Conservation (phyloP, 2,329 filamentous ascomycete species). For the Pseudogymnoascus sp. region DNA sequence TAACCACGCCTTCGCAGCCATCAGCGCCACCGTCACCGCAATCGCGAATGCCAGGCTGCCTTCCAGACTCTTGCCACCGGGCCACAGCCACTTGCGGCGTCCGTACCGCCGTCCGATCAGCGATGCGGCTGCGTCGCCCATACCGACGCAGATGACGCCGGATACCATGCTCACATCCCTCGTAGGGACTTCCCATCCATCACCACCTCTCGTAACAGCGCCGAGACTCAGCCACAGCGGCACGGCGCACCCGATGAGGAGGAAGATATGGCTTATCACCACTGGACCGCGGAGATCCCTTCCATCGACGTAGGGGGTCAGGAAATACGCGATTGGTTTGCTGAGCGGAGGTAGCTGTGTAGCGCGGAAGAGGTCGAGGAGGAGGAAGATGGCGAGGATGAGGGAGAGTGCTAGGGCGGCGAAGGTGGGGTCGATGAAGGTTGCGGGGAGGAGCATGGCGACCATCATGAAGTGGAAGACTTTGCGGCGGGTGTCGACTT, state of each 20-base stretch:
- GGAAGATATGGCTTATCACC: constrained; percentile 91
- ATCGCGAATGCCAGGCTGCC: constrained; percentile 72
- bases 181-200: constrained; percentile 65
- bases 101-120: constrained; percentile 83
- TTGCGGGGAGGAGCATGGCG: constrained; percentile 81
- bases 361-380: constrained; percentile 82
- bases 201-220: constrained; percentile 51
- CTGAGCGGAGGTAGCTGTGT: constrained; percentile 87
- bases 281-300: constrained; percentile 88
- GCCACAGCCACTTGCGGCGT: constrained; percentile 88
- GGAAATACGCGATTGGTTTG: constrained; percentile 73
- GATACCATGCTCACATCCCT: constrained; percentile 84
- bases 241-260: constrained; percentile 89
- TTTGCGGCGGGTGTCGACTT: constrained; percentile 92
- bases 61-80: constrained; percentile 90
- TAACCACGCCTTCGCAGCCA: constrained; percentile 66
- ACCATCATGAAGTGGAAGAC: constrained; percentile 99
- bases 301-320: constrained; percentile 91
- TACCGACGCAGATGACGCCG: constrained; percentile 86
- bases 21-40: constrained; percentile 69
- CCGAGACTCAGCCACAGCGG: constrained; percentile 85
- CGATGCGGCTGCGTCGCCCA: constrained; percentile 89
- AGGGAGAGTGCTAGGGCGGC: constrained; percentile 71
- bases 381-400: constrained; percentile 73
- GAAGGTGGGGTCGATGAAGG: constrained; percentile 79